Base-by-base conservation (phyloP, 257 asterid species). In the Echites panduratus region DNA sequence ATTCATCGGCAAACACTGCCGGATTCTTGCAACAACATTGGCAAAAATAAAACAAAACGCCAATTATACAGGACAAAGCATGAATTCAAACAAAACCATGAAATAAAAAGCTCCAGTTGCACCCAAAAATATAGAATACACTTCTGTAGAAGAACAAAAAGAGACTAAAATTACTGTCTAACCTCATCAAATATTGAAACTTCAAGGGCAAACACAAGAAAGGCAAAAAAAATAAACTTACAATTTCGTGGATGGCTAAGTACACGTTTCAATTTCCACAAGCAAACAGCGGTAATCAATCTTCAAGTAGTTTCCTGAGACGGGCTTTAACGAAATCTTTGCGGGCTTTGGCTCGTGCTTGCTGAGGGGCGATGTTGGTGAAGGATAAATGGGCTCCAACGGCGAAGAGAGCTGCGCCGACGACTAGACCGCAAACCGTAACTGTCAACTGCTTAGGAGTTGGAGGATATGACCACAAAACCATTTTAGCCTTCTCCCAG, bases 391-490 rank as follows among this genome's bases (percentile, higher is more conserved):
- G 57, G 6, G 79, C 84, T 4, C 83, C 82, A 48, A 68, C 63
- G 78, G 80, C 68, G 70, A 71, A 70, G 52, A 75, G 29, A 9
- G 83, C 22, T 27, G 77, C 70, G 43, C 85, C 79, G 76, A 77
- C 48, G 63, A 77, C 13, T 22, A 66, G 12, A 35, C 70, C 78
- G 64, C 53, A 13, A 59, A 69, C 68, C 5, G 83, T 79, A 26
- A 76, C 19, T 14, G 14, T 68, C 50, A 82, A 72, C 63, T 78
- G 85, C 56, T 72, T 81, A 14, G 32, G 75, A 11, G 80, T 75
- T 43, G 82, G 85, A n/a, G 82, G 85, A 38, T 78, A 81, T 16
- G 78, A 75, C 82, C 79, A 81, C 16, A 74, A 12, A n/a, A 81
- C 82, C 82, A 78, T 81, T 32, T 56, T 72, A 58, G 49, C 12